Conservation (phyloP, 106 monocot genomes). For the Dendrobium officinale region DNA sequence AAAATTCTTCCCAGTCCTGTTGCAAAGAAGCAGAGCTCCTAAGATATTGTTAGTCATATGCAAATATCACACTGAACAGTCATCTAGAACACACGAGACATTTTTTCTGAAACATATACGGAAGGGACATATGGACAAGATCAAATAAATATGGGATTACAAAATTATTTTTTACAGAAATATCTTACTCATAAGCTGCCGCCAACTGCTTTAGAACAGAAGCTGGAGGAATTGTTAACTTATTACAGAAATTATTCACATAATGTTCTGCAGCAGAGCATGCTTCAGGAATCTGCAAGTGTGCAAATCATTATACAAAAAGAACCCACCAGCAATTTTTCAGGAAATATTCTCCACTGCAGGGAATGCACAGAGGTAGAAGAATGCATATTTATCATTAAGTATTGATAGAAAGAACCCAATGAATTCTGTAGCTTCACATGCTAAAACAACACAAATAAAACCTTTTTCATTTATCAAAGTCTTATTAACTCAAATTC, state of each 20-base stretch:
- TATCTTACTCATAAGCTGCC: conserved; percentile 52
- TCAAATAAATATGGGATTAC: neutral
- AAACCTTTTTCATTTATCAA: neutral
- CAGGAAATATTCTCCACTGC: neutral
- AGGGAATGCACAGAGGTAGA: neutral
- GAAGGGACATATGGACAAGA: neutral
- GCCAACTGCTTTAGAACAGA: conserved; percentile 50
- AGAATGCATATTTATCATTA: neutral
- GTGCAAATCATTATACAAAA: neutral
- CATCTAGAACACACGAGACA: neutral
- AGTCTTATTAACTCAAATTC: neutral
- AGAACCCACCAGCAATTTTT: neutral
- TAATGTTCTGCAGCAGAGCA: conserved; percentile 5
- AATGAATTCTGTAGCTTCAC: neutral
- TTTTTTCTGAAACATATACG: neutral
- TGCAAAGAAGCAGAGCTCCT: conserved; percentile 3
- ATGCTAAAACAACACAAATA: neutral
- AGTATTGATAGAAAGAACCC: neutral
- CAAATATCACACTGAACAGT: neutral
- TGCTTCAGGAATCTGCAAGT: conserved; percentile 24
- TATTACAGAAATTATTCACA: conserved; percentile 14
- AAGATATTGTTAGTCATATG: neutral
- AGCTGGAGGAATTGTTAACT: conserved; percentile 30
- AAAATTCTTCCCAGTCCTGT: conserved; percentile 43
- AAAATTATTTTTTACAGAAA: neutral